A percentile compares a stretch with the other conserved stretches of the same genome.
Evolutionary conservation across 164 flowering plant species (phyloP).

Genomic region (Kingdonia uniflora): DNA sequence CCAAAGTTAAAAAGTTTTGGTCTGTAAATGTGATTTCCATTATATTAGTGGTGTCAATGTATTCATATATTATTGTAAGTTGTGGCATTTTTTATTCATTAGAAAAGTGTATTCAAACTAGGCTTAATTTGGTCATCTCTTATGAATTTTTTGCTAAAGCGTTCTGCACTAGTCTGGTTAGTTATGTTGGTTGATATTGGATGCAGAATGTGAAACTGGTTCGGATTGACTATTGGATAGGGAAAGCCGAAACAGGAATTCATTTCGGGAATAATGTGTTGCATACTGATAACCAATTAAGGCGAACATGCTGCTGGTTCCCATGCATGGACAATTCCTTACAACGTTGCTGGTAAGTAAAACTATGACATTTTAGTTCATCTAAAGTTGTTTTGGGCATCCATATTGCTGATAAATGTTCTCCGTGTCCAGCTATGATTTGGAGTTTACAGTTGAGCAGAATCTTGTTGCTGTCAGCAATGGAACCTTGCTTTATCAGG

Average conservation of each 20-base stretch:
- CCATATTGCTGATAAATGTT: neutral
- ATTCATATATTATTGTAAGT: too few species aligned
- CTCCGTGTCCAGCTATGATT: slow-evolving; percentile 59
- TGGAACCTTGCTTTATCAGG: slow-evolving; percentile 88
- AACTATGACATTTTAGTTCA: too few species aligned
- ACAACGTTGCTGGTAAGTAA: slow-evolving; percentile 71
- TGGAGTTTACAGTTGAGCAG: slow-evolving; percentile 82
- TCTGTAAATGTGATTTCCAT: too few species aligned
- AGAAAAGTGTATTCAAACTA: too few species aligned
- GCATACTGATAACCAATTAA: slow-evolving; percentile 79
- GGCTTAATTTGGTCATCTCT: too few species aligned
- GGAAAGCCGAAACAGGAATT: slow-evolving; percentile 74
- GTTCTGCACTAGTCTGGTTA: slow-evolving; percentile 16
- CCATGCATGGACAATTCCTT: slow-evolving; percentile 73
- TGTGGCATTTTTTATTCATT: too few species aligned
- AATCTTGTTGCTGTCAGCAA: slow-evolving; percentile 85
- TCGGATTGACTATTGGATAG: slow-evolving; percentile 83
- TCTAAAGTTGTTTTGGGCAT: too few species aligned
- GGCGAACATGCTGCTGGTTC: slow-evolving; percentile 97
- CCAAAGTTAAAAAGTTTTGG: too few species aligned
- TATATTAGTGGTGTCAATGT: too few species aligned
- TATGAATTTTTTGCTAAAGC: too few species aligned
- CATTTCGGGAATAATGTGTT: slow-evolving; percentile 56
- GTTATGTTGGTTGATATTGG: slow-evolving; percentile 55
- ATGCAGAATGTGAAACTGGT: slow-evolving; percentile 81